phyloP scores from a whole-genome alignment of 768 basidiomycete species.

The Kwoniella sp. region DNA sequence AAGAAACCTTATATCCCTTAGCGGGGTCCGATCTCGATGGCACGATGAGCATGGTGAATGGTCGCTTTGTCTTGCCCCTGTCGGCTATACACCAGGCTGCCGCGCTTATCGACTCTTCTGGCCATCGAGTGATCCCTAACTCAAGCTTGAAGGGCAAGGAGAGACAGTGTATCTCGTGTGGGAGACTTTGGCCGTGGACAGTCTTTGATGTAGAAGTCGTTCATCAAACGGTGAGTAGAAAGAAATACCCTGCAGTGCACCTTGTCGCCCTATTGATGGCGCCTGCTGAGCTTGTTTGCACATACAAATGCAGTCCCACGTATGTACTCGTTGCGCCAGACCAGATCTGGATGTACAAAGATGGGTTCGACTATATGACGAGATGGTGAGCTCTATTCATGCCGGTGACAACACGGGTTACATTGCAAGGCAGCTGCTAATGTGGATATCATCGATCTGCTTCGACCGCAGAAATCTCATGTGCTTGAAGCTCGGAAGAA shows the following conservation, averaged over 20 bases:
- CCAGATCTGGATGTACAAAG: constrained; percentile 4
- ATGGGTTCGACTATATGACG: not conserved
- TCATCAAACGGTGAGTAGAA: constrained; percentile 9
- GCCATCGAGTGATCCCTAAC: not conserved
- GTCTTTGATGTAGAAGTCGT: constrained; percentile 3
- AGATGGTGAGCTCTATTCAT: constrained; percentile 17
- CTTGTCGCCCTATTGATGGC: no score
- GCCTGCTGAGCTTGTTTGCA: no score
- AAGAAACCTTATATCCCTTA: no score
- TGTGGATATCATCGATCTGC: no score
- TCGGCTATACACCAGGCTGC: not conserved
- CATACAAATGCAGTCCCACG: constrained; percentile 7
- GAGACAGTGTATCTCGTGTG: constrained; percentile 18
- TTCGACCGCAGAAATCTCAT: not conserved
- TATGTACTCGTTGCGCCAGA: constrained; percentile 14
- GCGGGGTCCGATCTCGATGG: no score
- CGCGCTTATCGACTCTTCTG: not conserved
- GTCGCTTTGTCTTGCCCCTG: not conserved
- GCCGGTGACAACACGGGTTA: no score
- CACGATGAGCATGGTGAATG: not conserved
- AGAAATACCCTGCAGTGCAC: no score
- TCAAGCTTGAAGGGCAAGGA: not conserved
- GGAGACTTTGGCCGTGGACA: constrained; percentile 14
- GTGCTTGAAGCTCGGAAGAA: not conserved
- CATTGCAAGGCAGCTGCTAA: no score